Conservation (phyloP, 495 filamentous ascomycete genomes). For the Entonaema liquescens region DNA sequence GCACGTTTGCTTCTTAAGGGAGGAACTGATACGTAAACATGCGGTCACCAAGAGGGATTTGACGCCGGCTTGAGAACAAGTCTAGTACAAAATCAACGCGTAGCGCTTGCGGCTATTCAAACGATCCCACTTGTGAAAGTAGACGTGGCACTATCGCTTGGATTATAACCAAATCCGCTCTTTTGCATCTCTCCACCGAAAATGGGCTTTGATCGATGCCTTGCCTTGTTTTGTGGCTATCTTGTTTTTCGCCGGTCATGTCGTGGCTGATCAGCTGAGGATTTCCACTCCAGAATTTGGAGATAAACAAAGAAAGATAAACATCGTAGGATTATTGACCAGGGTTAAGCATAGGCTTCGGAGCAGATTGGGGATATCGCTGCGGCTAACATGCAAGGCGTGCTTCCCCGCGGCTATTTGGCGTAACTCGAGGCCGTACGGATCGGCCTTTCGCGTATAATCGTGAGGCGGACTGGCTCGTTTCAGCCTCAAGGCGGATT, state of each 20-base stretch:
- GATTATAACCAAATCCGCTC: background rate
- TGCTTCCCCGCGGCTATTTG: constrained; percentile 19
- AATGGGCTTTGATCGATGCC: background rate
- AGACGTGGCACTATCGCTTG: constrained; percentile 27
- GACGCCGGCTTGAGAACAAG: background rate
- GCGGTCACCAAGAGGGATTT: background rate
- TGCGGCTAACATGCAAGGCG: constrained; percentile 7
- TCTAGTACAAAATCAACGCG: background rate
- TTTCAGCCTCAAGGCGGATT: constrained; percentile 11
- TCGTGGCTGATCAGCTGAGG: constrained; percentile 14
- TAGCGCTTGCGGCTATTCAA: constrained; percentile 19
- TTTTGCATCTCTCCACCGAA: background rate
- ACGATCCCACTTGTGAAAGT: background rate
- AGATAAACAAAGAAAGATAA: constrained; percentile 6
- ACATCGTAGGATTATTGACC: background rate
- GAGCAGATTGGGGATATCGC: constrained; percentile 10
- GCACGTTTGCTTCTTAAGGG: constrained; percentile 9
- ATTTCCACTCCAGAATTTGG: background rate
- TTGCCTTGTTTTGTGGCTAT: constrained; percentile 7
- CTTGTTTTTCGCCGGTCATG: background rate
- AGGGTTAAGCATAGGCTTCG: background rate
- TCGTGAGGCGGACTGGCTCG: constrained; percentile 6
- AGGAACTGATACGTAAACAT: constrained; percentile 1
- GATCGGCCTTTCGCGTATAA: constrained; percentile 2
- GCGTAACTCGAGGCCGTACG: constrained; percentile 11